These are phyloP conservation scores for Sporobolomyces pararoseus DNA, from an alignment of 768 basidiomycete genomes.

Conservation along the genomic window DNA sequence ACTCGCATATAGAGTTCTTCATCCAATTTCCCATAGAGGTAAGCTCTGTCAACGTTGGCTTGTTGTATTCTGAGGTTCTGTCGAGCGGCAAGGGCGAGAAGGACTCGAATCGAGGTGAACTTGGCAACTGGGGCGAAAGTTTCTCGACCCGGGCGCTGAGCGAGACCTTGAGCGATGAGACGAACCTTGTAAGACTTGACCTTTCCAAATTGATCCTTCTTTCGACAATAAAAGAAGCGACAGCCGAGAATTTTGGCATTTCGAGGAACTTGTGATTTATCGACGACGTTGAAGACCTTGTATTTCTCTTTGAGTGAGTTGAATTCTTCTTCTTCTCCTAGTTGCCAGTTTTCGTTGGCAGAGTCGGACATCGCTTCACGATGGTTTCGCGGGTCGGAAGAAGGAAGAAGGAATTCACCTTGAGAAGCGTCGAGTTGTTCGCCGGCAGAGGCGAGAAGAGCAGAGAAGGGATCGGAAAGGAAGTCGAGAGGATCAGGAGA, in stretches of 20 bases:
- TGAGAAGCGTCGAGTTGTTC: neutral
- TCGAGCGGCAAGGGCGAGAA: conserved; percentile 51
- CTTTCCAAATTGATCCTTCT: conserved; percentile 14
- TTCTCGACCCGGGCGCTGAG: conserved; percentile 38
- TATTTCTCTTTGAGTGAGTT: no score
- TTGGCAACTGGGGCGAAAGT: conserved; percentile 47
- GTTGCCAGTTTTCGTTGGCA: no score
- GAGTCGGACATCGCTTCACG: no score
- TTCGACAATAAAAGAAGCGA: neutral
- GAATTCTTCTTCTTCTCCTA: no score
- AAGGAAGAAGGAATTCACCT: neutral
- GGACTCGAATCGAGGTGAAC: conserved; percentile 42
- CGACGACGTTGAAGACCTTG: no score
- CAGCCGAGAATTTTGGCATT: neutral
- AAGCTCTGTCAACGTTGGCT: conserved; percentile 41
- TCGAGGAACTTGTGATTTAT: no score
- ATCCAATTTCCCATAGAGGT: neutral
- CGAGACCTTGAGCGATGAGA: conserved; percentile 26
- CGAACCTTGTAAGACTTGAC: conserved; percentile 1
- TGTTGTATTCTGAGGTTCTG: conserved; percentile 51
- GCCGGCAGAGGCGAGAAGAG: no score
- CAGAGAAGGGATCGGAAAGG: neutral
- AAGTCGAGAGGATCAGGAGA: neutral
- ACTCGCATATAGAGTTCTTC: conserved; percentile 1
- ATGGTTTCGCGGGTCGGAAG: neutral